Conservation (phyloP, 176 grass and related monocot genomes). For the Poa pratensis region DNA sequence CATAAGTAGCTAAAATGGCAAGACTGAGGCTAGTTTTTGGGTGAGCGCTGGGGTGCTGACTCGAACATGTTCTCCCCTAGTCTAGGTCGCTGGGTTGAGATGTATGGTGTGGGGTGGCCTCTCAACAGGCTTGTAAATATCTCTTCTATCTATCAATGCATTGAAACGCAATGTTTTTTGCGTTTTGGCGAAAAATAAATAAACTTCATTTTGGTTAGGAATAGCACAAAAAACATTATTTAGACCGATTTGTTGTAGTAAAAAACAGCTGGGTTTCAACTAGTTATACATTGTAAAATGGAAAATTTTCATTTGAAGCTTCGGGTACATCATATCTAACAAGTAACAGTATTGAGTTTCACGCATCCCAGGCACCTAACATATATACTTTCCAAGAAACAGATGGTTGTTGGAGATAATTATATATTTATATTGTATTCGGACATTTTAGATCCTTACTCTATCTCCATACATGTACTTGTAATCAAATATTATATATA, state of each 20-base stretch:
- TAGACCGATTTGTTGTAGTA: background rate
- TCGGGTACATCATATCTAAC: background rate
- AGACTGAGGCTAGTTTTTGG: no score
- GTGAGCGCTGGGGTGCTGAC: no score
- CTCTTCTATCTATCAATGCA: no score
- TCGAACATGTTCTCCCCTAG: no score
- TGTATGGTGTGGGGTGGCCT: no score
- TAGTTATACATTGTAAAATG: background rate
- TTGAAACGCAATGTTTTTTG: no score
- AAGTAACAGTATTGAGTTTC: constrained; percentile 8
- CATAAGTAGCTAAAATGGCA: background rate
- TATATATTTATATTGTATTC: background rate
- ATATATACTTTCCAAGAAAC: background rate
- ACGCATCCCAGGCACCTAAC: background rate
- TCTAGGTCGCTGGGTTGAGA: no score
- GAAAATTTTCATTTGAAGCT: constrained; percentile 18
- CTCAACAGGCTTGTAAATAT: no score
- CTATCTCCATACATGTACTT: constrained; percentile 14
- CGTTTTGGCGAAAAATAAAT: no score
- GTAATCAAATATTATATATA: background rate
- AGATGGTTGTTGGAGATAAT: background rate
- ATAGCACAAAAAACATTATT: background rate
- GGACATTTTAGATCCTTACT: background rate
- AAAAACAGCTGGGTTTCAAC: background rate
- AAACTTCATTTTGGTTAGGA: background rate